These are phyloP conservation scores for Penicillium nucicola DNA, from an alignment of 495 filamentous ascomycete genomes.

Conservation along the genomic window DNA sequence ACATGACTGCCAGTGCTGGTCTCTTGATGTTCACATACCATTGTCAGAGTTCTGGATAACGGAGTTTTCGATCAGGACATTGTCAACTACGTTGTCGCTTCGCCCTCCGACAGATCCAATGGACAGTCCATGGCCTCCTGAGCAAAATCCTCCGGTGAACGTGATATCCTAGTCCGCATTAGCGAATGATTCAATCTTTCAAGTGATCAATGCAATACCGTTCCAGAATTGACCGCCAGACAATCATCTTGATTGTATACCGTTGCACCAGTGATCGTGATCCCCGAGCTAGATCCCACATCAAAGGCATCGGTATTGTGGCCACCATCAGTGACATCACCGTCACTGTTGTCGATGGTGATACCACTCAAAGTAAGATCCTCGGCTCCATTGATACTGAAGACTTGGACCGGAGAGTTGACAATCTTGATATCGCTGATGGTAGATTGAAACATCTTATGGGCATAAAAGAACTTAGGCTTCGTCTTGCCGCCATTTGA, in stretches of 20 bases:
- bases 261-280: conserved; percentile 53
- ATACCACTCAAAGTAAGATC: conserved; percentile 50
- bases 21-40: conserved; percentile 14
- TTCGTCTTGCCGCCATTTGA: conserved; percentile 49
- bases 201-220: conserved; percentile 11
- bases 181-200: not conserved
- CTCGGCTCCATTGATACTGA: conserved; percentile 50
- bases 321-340: conserved; percentile 41
- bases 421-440: conserved; percentile 45
- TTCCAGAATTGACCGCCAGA: conserved; percentile 54
- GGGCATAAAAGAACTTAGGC: conserved; percentile 50
- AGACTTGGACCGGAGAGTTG: conserved; percentile 63
- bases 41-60: conserved; percentile 46
- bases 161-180: conserved; percentile 30
- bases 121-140: conserved; percentile 54
- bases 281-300: conserved; percentile 47
- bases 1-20: not conserved
- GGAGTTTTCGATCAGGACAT: conserved; percentile 43
- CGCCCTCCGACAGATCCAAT: conserved; percentile 62
- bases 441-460: conserved; percentile 33
- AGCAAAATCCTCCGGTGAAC: conserved; percentile 42
- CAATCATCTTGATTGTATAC: conserved; percentile 68
- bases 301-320: conserved; percentile 72
- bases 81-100: conserved; percentile 49
- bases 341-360: conserved; percentile 59